Evolutionary conservation across 179 eudicot species (phyloP).

Genomic region (Silene noctiflora): DNA sequence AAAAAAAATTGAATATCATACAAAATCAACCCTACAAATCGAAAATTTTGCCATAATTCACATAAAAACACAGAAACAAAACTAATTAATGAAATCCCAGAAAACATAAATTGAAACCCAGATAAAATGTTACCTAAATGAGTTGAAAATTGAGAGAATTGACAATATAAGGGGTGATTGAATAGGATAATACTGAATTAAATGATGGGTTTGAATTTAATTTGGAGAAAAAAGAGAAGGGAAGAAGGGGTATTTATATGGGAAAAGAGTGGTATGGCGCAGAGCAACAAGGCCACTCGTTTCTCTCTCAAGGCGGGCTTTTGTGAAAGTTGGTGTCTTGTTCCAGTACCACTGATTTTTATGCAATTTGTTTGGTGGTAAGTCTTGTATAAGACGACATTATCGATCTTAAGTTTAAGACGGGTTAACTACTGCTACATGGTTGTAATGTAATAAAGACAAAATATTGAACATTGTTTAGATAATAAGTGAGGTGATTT

Average conservation of each 20-base stretch:
- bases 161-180: neutral
- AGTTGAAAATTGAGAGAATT: neutral
- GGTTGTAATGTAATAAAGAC: no score
- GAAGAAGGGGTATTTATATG: neutral
- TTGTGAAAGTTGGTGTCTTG: constrained; percentile 3
- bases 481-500: no score
- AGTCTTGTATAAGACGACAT: no score
- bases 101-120: neutral
- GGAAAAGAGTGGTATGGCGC: neutral
- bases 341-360: neutral
- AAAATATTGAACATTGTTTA: no score
- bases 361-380: neutral
- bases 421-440: no score
- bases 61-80: neutral
- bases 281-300: constrained; percentile 9
- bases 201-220: neutral
- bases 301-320: constrained; percentile 2
- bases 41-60: neutral
- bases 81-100: neutral
- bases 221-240: neutral
- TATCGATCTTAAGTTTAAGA: no score
- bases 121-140: neutral
- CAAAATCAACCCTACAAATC: neutral
- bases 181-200: neutral
- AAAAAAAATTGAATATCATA: neutral